Percentiles rank a stretch among this genome's conserved stretches.
Evolutionary conservation across 495 filamentous ascomycete species (phyloP).

Genomic region (Clavariopsis aquatica): DNA sequence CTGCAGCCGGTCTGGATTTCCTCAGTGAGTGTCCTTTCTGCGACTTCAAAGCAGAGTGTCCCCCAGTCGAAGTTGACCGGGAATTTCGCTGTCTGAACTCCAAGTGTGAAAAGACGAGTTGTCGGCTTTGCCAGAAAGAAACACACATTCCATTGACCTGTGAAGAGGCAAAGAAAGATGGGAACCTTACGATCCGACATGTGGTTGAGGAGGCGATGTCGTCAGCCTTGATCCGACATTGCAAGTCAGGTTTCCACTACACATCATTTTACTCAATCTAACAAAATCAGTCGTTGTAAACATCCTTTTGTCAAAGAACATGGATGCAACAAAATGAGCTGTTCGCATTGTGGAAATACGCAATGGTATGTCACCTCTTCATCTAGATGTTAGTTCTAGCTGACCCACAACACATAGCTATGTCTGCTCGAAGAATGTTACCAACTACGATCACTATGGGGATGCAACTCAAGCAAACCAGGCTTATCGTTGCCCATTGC

Average conservation of each 20-base stretch:
- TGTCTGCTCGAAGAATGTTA: slow-evolving; percentile 64
- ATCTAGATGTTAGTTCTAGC: not conserved
- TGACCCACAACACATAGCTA: slow-evolving; percentile 50
- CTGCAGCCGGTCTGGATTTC: slow-evolving; percentile 43
- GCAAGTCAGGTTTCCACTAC: slow-evolving; percentile 52
- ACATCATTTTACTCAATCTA: not conserved
- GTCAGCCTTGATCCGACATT: slow-evolving; percentile 71
- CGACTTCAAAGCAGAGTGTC: slow-evolving; percentile 71
- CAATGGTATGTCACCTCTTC: slow-evolving; percentile 53
- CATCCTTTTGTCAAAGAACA: slow-evolving; percentile 69
- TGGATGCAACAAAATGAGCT: slow-evolving; percentile 86
- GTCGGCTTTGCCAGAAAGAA: slow-evolving; percentile 69
- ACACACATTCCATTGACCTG: slow-evolving; percentile 77
- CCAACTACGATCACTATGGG: slow-evolving; percentile 54
- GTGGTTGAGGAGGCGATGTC: slow-evolving; percentile 82
- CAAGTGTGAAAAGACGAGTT: slow-evolving; percentile 67
- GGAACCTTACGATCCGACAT: slow-evolving; percentile 61
- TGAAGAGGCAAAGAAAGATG: slow-evolving; percentile 64
- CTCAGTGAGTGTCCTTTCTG: slow-evolving; percentile 73
- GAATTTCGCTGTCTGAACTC: slow-evolving; percentile 73
- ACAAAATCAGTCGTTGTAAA: slow-evolving; percentile 47
- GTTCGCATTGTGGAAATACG: slow-evolving; percentile 59
- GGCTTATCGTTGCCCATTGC: slow-evolving; percentile 62
- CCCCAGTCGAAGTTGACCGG: slow-evolving; percentile 66
- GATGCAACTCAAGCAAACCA: slow-evolving; percentile 49